Conservation (phyloP, 257 asterid species). For the Cinchona pubescens region DNA sequence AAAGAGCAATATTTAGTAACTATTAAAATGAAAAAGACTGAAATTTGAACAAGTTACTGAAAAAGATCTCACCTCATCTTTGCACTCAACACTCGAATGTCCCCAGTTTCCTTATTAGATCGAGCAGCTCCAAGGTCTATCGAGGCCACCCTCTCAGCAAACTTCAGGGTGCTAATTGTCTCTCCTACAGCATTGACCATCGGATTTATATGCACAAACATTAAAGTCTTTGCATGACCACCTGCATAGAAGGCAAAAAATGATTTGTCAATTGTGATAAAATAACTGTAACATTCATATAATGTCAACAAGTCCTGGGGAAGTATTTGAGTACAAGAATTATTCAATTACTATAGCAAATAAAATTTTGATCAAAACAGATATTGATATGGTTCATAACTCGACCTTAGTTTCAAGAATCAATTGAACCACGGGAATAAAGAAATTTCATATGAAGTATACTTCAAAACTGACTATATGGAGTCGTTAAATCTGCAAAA, state of each 20-base stretch:
- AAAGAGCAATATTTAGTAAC: constrained; percentile 18
- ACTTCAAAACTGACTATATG: neutral
- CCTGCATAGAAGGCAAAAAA: constrained; percentile 29
- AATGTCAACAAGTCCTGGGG: neutral
- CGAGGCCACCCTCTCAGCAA: constrained; percentile 90
- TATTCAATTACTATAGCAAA: neutral
- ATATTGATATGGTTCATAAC: neutral
- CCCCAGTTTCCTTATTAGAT: constrained; percentile 80
- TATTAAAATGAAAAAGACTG: constrained; percentile 1
- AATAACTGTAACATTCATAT: neutral
- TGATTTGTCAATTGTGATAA: neutral
- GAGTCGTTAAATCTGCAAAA: neutral
- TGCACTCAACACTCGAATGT: constrained; percentile 65
- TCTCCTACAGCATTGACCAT: constrained; percentile 73
- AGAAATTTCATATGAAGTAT: neutral
- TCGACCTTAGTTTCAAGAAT: neutral
- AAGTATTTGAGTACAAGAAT: neutral
- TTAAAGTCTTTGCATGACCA: constrained; percentile 76
- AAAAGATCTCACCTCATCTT: constrained; percentile 64
- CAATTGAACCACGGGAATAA: neutral
- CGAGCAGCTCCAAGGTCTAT: constrained; percentile 82
- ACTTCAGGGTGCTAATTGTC: constrained; percentile 81
- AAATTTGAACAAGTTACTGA: constrained; percentile 16
- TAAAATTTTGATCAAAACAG: neutral
- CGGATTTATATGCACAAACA: constrained; percentile 91